These are phyloP conservation scores for Dorcoceras hygrometricum DNA, from an alignment of 257 asterid species.

Conservation along the genomic window DNA sequence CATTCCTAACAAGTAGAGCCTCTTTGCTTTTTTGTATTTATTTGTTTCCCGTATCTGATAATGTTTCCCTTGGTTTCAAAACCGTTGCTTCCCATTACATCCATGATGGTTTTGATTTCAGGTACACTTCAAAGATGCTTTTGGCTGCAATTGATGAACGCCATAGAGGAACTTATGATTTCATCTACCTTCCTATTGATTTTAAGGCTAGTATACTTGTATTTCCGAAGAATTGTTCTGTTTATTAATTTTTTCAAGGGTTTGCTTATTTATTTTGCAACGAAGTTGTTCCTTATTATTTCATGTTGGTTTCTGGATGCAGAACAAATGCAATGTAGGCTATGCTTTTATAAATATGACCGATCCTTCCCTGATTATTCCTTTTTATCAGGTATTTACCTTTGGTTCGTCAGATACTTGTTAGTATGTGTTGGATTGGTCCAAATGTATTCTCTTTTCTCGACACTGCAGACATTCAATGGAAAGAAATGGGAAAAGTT, in stretches of 20 bases:
- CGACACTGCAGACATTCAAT: constrained; percentile 64
- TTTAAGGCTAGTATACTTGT: constrained; percentile 25
- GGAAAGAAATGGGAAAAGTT: constrained; percentile 99
- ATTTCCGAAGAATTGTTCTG: neutral
- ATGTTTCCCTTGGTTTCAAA: constrained; percentile 12
- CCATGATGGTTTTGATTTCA: constrained; percentile 32
- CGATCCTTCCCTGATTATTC: constrained; percentile 74
- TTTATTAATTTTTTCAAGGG: neutral
- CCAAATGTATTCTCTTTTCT: neutral
- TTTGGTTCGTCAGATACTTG: constrained; percentile 15
- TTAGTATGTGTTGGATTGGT: constrained; percentile 16
- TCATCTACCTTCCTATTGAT: constrained; percentile 91
- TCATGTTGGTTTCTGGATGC: constrained; percentile 36
- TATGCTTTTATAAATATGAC: constrained; percentile 98
- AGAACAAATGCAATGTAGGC: constrained; percentile 99
- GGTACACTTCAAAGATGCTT: constrained; percentile 99
- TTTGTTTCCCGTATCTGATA: constrained; percentile 10
- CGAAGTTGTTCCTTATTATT: constrained; percentile 20
- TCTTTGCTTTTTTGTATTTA: constrained; percentile 12
- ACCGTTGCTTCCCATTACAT: neutral
- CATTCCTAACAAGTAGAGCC: constrained; percentile 96
- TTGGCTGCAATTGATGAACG: constrained; percentile 95
- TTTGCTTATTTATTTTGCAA: constrained; percentile 4
- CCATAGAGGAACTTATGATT: constrained; percentile 93
- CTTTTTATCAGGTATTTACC: constrained; percentile 69